Conservation (phyloP, 371 early-diverging fungal genomes). For the Blyttiomyces sp. region DNA sequence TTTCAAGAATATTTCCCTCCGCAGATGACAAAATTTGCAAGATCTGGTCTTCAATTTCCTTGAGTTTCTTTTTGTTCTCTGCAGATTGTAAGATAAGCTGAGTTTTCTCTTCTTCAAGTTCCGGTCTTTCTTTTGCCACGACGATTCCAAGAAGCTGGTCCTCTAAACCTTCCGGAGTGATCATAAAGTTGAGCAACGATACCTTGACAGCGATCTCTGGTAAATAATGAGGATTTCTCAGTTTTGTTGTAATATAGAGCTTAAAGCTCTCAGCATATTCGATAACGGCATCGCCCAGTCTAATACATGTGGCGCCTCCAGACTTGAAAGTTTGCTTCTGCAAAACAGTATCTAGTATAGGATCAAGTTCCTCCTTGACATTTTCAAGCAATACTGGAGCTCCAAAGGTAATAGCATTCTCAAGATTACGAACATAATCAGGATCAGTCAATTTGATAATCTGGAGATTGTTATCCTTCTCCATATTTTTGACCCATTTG, state of each 20-base stretch:
- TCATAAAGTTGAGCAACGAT: constrained; percentile 58
- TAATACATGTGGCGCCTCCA: constrained; percentile 51
- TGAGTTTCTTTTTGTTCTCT: constrained; percentile 52
- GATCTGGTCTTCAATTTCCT: constrained; percentile 59
- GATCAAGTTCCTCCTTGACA: constrained; percentile 55
- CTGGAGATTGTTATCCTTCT: constrained; percentile 49
- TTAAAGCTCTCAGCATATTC: constrained; percentile 50
- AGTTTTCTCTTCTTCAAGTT: constrained; percentile 57
- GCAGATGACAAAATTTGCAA: constrained; percentile 51
- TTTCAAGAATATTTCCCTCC: constrained; percentile 59
- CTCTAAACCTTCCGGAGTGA: constrained; percentile 57
- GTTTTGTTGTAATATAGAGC: constrained; percentile 56
- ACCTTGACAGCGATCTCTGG: constrained; percentile 56
- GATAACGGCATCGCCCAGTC: constrained; percentile 54
- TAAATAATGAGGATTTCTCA: constrained; percentile 57
- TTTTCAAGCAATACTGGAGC: constrained; percentile 54
- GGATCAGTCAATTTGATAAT: constrained; percentile 52
- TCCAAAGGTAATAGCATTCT: constrained; percentile 58
- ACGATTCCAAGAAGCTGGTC: constrained; percentile 60
- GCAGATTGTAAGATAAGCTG: constrained; percentile 52
- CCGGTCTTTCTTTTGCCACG: constrained; percentile 54
- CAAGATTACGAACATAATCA: constrained; percentile 51
- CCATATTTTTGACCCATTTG: constrained; percentile 60
- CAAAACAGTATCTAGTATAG: constrained; percentile 50
- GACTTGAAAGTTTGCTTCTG: constrained; percentile 57